A percentile compares a stretch with the other conserved stretches of the same genome.
Conservation (phyloP, 192 early-diverging fungal genomes). For the Entomortierella chlamydospora region DNA sequence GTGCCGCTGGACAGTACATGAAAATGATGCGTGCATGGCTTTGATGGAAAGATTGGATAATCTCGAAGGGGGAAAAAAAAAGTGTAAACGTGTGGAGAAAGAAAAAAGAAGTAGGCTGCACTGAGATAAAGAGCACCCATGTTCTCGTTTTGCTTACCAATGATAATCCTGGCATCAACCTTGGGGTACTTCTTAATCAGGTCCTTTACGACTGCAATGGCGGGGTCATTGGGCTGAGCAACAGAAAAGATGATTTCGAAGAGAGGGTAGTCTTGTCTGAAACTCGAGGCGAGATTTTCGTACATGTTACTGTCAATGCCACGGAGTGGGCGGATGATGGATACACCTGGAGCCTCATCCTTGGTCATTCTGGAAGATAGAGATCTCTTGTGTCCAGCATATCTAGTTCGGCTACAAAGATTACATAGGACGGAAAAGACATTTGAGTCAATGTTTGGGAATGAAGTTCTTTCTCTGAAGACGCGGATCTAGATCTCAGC, state of each 20-base stretch:
- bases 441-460: background rate
- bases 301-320: slow-evolving; percentile 88
- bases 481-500: background rate
- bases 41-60: slow-evolving; percentile 13
- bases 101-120: background rate
- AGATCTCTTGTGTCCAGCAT: slow-evolving; percentile 40
- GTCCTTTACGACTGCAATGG: slow-evolving; percentile 75
- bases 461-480: background rate
- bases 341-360: slow-evolving; percentile 76
- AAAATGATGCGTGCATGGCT: slow-evolving; percentile 14
- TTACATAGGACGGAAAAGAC: background rate
- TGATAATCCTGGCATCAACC: slow-evolving; percentile 79
- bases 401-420: slow-evolving; percentile 37
- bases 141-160: slow-evolving; percentile 78
- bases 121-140: too few relatives aligned
- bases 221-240: slow-evolving; percentile 84
- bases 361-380: slow-evolving; percentile 55
- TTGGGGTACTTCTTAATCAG: slow-evolving; percentile 80
- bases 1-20: slow-evolving; percentile 3
- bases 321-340: slow-evolving; percentile 94
- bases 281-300: slow-evolving; percentile 86
- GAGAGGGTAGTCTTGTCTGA: slow-evolving; percentile 87
- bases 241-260: slow-evolving; percentile 94
- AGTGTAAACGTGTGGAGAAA: too few relatives aligned
- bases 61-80: too few relatives aligned